A percentile compares a stretch with the other conserved stretches of the same genome.
Evolutionary conservation across 176 grass and related monocot genomes (phyloP).

Genomic region (Guadua angustifolia): DNA sequence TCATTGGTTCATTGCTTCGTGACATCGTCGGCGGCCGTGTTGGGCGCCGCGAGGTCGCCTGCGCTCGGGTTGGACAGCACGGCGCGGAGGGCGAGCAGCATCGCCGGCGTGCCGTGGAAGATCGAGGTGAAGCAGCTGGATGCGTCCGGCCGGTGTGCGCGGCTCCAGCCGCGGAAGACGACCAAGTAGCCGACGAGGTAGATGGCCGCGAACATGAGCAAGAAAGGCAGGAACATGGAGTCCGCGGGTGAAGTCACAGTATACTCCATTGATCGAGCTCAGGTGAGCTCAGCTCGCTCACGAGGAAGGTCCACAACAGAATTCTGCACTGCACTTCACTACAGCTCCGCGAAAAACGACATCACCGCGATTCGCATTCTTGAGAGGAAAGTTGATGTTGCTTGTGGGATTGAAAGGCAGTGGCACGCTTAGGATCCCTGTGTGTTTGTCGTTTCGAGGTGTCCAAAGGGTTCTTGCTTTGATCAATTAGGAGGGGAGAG

Average conservation of each 20-base stretch:
- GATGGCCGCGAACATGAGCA: slow-evolving; percentile 56
- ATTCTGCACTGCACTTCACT: neutral
- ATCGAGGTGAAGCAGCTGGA: slow-evolving; percentile 91
- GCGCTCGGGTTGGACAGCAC: slow-evolving; percentile 37
- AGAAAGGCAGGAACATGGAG: slow-evolving; percentile 60
- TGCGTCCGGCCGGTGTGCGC: slow-evolving; percentile 50
- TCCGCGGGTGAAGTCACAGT: neutral
- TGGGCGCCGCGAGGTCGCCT: slow-evolving; percentile 55
- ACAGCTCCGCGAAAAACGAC: neutral
- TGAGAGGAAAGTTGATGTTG: neutral
- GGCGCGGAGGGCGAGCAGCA: slow-evolving; percentile 55
- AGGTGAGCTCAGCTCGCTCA: neutral
- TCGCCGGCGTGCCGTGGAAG: slow-evolving; percentile 74
- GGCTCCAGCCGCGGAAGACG: slow-evolving; percentile 73
- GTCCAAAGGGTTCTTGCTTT: neutral
- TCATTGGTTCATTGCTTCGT: slow-evolving; percentile 19
- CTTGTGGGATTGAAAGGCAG: neutral
- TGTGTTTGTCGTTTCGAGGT: neutral
- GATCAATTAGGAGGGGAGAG: neutral
- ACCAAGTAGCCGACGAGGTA: slow-evolving; percentile 61
- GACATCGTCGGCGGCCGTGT: slow-evolving; percentile 49
- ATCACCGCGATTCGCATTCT: neutral
- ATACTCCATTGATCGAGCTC: slow-evolving; percentile 16
- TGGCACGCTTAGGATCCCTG: neutral
- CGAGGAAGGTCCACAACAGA: neutral